A percentile compares a stretch with the other conserved stretches of the same genome.
phyloP scores from a whole-genome alignment of 768 basidiomycete species.

The Xerocomellus intermedius region DNA sequence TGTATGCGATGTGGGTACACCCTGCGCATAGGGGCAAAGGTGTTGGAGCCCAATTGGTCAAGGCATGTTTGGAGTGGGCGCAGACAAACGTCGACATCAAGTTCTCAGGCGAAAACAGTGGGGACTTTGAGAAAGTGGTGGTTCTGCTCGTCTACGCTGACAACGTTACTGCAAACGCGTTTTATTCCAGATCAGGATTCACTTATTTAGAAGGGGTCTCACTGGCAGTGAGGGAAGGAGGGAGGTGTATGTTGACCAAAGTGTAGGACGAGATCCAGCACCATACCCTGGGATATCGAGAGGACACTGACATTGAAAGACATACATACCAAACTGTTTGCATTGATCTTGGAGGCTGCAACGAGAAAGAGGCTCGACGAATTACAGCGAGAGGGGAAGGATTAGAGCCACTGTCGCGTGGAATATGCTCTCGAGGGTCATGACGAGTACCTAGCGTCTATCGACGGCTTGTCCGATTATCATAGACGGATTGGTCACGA shows the following conservation, averaged over 20 bases:
- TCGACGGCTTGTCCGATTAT: too few relatives aligned
- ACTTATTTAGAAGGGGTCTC: slow-evolving; percentile 9
- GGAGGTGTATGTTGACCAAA: slow-evolving; percentile 26
- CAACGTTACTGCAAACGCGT: slow-evolving; percentile 14
- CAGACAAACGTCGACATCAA: slow-evolving; percentile 16
- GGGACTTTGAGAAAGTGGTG: slow-evolving; percentile 15
- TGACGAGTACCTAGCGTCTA: too few relatives aligned
- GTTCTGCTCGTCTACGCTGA: slow-evolving; percentile 12
- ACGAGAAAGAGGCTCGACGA: too few relatives aligned
- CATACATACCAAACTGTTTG: background rate
- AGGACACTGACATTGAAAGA: too few relatives aligned
- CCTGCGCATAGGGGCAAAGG: slow-evolving; percentile 27
- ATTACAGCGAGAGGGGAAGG: too few relatives aligned
- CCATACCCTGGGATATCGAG: background rate
- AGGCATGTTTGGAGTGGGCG: slow-evolving; percentile 26
- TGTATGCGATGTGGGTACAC: slow-evolving; percentile 30
- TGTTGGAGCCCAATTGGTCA: slow-evolving; percentile 15
- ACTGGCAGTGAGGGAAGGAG: background rate
- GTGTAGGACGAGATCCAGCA: slow-evolving; percentile 26
- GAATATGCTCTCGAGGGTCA: too few relatives aligned
- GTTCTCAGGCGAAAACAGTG: background rate
- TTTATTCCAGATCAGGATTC: slow-evolving; percentile 27
- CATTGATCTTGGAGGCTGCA: background rate
- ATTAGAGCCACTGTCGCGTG: too few relatives aligned
- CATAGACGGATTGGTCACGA: too few relatives aligned